Evolutionary conservation across 768 basidiomycete species (phyloP).

Genomic region (Melanogaster broomeanus): DNA sequence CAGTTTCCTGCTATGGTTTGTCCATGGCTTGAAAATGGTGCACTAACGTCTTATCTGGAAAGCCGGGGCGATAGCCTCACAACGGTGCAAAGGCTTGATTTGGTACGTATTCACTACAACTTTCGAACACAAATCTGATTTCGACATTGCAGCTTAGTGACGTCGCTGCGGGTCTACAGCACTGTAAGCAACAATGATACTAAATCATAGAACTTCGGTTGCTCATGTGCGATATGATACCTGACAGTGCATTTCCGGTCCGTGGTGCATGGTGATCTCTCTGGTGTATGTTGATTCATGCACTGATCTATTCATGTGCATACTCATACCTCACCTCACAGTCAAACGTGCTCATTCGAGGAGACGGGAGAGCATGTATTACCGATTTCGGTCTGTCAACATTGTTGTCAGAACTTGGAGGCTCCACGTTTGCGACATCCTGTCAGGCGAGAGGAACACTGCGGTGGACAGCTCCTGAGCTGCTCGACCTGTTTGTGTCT

Average conservation of each 20-base stretch:
- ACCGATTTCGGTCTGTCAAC: slow-evolving; percentile 47
- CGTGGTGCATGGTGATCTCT: slow-evolving; percentile 1
- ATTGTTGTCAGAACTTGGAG: slow-evolving; percentile 36
- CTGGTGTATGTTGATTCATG: slow-evolving; percentile 10
- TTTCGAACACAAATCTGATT: too few species aligned
- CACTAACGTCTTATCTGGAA: slow-evolving; percentile 14
- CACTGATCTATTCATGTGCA: too few species aligned
- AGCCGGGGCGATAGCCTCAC: neutral
- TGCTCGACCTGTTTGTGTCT: slow-evolving; percentile 21
- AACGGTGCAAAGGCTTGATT: neutral
- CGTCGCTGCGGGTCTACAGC: slow-evolving; percentile 7
- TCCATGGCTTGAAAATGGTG: slow-evolving; percentile 18
- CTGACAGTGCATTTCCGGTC: neutral
- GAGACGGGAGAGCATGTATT: slow-evolving; percentile 38
- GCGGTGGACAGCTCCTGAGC: slow-evolving; percentile 43
- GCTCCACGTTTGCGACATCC: slow-evolving; percentile 33
- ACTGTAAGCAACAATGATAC: neutral
- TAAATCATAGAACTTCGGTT: neutral
- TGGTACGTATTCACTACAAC: neutral
- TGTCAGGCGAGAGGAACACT: slow-evolving; percentile 32
- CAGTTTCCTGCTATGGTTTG: slow-evolving; percentile 19
- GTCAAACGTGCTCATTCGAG: slow-evolving; percentile 46
- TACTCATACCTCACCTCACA: neutral
- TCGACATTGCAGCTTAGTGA: neutral
- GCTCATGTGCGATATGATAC: neutral